These are phyloP conservation scores for Logfia minima DNA, from an alignment of 129 eudicot genomes.

Conservation along the genomic window DNA sequence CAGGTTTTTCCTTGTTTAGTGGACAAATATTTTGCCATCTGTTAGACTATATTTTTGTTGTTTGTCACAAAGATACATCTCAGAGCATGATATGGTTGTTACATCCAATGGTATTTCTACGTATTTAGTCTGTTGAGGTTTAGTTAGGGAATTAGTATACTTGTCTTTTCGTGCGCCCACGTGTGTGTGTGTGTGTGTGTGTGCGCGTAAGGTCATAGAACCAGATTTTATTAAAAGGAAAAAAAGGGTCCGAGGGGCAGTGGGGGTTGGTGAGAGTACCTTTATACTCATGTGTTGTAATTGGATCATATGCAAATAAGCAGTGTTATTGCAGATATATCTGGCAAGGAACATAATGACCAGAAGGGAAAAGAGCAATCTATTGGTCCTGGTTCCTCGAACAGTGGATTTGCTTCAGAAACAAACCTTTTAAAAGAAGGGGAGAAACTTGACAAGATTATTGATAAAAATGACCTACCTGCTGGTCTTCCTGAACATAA, in stretches of 20 bases:
- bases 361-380: slow-evolving; percentile 74
- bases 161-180: neutral
- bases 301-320: slow-evolving; percentile 23
- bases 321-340: slow-evolving; percentile 53
- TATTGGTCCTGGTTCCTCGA: slow-evolving; percentile 42
- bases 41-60: neutral
- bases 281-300: neutral
- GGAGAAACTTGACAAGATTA: slow-evolving; percentile 39
- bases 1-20: neutral
- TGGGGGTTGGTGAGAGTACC: neutral
- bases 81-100: slow-evolving; percentile 1
- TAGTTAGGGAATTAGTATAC: neutral
- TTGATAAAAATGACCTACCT: slow-evolving; percentile 37
- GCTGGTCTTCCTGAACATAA: slow-evolving; percentile 38
- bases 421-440: slow-evolving; percentile 48
- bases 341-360: slow-evolving; percentile 53
- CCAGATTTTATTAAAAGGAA: neutral
- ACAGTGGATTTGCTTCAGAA: slow-evolving; percentile 44
- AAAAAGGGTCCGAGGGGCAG: neutral
- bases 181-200: neutral
- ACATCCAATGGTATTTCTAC: slow-evolving; percentile 5
- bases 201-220: neutral
- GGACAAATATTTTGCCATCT: neutral
- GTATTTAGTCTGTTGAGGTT: neutral
- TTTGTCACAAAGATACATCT: neutral